phyloP scores from a whole-genome alignment of 352 stramenopile genomes.

The Phytopythium aichiense region DNA sequence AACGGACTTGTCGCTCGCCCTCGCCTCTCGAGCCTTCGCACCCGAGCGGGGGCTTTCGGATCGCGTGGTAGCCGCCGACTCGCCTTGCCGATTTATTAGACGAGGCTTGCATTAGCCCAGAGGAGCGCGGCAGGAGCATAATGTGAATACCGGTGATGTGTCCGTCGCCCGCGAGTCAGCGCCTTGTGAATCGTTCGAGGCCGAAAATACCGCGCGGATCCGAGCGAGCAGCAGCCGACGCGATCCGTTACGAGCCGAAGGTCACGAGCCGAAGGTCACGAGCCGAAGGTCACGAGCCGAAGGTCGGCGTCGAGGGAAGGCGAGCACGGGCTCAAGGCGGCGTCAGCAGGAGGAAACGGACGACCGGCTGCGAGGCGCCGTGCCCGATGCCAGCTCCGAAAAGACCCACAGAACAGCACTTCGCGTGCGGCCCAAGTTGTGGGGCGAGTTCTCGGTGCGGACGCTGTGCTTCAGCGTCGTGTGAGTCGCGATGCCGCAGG shows the following conservation, averaged over 20 bases:
- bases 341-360: slow-evolving; percentile 1
- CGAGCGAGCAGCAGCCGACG: not conserved
- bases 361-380: not conserved
- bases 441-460: not conserved
- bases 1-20: not conserved
- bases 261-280: not conserved
- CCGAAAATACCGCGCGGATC: not conserved
- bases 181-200: not conserved
- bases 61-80: not conserved
- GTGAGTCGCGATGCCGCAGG: not conserved
- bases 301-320: not conserved
- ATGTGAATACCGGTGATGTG: not conserved
- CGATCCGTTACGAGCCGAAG: not conserved
- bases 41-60: not conserved
- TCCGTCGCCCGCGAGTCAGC: not conserved
- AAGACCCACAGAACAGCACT: not conserved
- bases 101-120: not conserved
- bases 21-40: not conserved
- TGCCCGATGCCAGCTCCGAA: not conserved
- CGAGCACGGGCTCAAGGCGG: not conserved
- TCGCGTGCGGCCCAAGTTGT: not conserved
- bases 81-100: not conserved
- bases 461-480: not conserved
- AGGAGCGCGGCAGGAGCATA: not conserved
- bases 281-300: not conserved